These are phyloP conservation scores for Starmerella stigmatis DNA, from an alignment of 805 yeast genomes.

Conservation along the genomic window DNA sequence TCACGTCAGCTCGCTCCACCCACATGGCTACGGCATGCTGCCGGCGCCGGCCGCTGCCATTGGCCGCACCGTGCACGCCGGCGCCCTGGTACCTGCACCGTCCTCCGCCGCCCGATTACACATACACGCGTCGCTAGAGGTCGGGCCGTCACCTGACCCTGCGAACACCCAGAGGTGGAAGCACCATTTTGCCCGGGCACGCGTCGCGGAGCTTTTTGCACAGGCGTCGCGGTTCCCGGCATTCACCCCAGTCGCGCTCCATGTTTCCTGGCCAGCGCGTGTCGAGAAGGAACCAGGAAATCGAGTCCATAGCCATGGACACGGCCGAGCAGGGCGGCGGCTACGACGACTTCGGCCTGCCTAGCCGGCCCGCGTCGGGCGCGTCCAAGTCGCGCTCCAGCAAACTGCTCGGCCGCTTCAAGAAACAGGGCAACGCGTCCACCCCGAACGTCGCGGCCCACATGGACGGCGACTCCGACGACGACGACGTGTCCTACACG, in stretches of 20 bases:
- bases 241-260: background rate
- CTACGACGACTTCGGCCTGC: constrained; percentile 26
- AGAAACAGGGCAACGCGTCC: background rate
- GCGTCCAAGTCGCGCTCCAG: constrained; percentile 1
- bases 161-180: too few species aligned
- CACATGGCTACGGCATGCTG: too few species aligned
- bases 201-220: background rate
- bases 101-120: constrained; percentile 3
- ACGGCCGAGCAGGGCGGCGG: constrained; percentile 13
- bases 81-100: too few species aligned
- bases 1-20: too few species aligned
- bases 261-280: constrained; percentile 19
- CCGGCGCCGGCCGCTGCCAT: too few species aligned
- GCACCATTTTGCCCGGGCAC: background rate
- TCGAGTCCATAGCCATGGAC: constrained; percentile 11
- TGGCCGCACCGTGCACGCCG: too few species aligned
- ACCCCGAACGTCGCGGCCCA: constrained; percentile 2
- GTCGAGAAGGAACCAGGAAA: constrained; percentile 12
- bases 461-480: constrained; percentile 23
- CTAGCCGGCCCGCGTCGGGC: constrained; percentile 10
- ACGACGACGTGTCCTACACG: constrained; percentile 25
- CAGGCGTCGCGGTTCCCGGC: background rate
- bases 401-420: constrained; percentile 3
- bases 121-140: constrained; percentile 8
- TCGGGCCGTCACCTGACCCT: constrained; percentile 7